Evolutionary conservation across 2,329 filamentous ascomycete genomes (phyloP).

Genomic region (Penicillium sumatraense): DNA sequence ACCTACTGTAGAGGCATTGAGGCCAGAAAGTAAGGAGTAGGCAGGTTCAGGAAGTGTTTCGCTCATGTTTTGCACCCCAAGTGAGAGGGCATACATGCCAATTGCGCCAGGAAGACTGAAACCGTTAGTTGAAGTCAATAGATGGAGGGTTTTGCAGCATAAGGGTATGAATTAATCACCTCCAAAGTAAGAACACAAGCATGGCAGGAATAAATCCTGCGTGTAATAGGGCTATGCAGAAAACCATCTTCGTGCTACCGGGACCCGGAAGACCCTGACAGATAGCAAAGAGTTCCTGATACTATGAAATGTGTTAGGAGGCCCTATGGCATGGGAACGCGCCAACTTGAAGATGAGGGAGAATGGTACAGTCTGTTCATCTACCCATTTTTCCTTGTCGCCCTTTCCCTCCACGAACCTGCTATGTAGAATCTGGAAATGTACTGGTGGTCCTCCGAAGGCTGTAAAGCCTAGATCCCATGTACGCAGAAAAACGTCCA

Average conservation of each 20-base stretch:
- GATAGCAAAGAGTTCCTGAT: constrained; percentile 73
- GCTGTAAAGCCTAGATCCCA: constrained; percentile 69
- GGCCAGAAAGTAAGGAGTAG: constrained; percentile 71
- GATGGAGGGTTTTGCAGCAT: neutral
- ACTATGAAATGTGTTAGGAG: constrained; percentile 44
- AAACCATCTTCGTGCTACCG: constrained; percentile 72
- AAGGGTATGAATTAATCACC: constrained; percentile 52
- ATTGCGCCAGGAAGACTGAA: constrained; percentile 69
- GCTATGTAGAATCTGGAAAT: constrained; percentile 69
- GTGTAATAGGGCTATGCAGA: constrained; percentile 69
- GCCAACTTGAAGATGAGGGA: constrained; percentile 20
- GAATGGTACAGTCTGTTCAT: constrained; percentile 67
- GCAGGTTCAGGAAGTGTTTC: constrained; percentile 64
- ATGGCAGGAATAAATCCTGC: constrained; percentile 63
- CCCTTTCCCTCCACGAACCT: constrained; percentile 60
- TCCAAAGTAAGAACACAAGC: constrained; percentile 67
- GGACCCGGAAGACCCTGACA: constrained; percentile 71
- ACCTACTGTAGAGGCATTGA: constrained; percentile 74
- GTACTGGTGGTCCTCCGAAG: constrained; percentile 71
- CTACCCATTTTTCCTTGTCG: constrained; percentile 64
- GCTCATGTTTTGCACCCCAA: constrained; percentile 66
- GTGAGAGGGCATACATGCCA: constrained; percentile 69
- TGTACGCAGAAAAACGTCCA: constrained; percentile 43
- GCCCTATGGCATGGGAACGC: neutral
- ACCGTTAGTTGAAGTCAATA: neutral